These are phyloP conservation scores for Mycena haematopus DNA, from an alignment of 768 basidiomycete species.

Conservation along the genomic window DNA sequence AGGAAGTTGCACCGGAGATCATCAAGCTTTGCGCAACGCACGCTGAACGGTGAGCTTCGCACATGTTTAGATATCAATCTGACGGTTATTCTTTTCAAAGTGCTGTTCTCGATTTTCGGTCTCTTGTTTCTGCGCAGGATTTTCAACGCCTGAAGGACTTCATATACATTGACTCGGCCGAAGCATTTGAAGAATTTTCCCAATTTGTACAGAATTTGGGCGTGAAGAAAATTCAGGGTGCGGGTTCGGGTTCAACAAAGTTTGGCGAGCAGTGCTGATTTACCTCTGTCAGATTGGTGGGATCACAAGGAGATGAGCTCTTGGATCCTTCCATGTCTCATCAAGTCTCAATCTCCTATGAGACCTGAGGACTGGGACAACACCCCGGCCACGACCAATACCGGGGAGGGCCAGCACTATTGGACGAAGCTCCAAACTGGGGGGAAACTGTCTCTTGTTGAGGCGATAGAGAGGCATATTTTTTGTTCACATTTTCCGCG, in stretches of 20 bases:
- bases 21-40: conserved; percentile 13
- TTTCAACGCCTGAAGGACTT: neutral
- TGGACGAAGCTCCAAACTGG: neutral
- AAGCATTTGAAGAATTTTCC: neutral
- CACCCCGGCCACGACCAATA: neutral
- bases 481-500: neutral
- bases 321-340: neutral
- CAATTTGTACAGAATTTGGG: neutral
- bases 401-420: neutral
- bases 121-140: neutral
- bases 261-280: neutral
- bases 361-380: neutral
- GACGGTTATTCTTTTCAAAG: neutral
- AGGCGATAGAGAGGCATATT: neutral
- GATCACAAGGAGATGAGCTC: neutral
- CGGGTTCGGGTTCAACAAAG: neutral
- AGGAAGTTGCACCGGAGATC: conserved; percentile 11
- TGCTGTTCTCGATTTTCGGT: neutral
- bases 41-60: conserved; percentile 9
- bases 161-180: neutral
- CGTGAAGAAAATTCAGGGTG: neutral
- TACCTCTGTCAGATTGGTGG: neutral
- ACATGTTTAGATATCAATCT: neutral
- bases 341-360: neutral
- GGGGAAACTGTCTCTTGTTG: neutral